These are phyloP conservation scores for Notholithocarpus densiflorus DNA, from an alignment of 306 rosid species.

Conservation along the genomic window DNA sequence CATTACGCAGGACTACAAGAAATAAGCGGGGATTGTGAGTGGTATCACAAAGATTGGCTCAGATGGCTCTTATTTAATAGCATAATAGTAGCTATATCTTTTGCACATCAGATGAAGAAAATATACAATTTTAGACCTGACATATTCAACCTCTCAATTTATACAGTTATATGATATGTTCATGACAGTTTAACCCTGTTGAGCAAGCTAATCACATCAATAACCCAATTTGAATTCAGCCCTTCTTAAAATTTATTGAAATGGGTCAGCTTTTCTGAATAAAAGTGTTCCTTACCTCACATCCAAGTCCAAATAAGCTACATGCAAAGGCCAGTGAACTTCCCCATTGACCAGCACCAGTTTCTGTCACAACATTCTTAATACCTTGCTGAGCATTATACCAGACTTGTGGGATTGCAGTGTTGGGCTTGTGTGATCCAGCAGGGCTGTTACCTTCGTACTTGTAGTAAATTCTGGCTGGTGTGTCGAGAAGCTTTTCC, in stretches of 20 bases:
- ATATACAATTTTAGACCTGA: background rate
- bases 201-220: conserved; percentile 8
- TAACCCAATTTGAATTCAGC: background rate
- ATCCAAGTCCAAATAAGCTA: conserved; percentile 79
- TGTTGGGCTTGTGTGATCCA: conserved; percentile 93
- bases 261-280: background rate
- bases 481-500: conserved; percentile 89
- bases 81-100: background rate
- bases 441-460: conserved; percentile 96
- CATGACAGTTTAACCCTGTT: background rate
- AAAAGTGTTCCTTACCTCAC: conserved; percentile 54
- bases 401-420: conserved; percentile 94
- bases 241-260: background rate
- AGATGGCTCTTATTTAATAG: background rate
- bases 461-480: conserved; percentile 93
- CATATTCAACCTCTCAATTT: background rate
- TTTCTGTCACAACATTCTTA: conserved; percentile 88
- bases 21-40: background rate
- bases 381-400: conserved; percentile 80
- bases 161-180: background rate
- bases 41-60: background rate
- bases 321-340: conserved; percentile 88
- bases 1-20: background rate
- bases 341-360: conserved; percentile 99
- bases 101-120: background rate